Conservation (phyloP, 306 rosid genomes). For the Styphnolobium japonicum region DNA sequence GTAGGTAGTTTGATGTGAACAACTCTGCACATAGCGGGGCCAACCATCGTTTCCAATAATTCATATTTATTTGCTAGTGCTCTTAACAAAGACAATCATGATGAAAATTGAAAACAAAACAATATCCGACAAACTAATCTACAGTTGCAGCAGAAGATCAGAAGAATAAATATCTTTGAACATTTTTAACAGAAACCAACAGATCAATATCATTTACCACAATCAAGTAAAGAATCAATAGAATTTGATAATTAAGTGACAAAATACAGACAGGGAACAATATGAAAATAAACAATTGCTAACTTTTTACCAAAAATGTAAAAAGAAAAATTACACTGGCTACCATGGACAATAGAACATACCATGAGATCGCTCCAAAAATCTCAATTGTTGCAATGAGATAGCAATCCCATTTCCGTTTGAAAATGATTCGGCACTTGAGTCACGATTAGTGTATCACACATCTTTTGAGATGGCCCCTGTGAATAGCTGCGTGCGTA, state of each 20-base stretch:
- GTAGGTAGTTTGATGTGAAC: background rate
- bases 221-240: constrained; percentile 12
- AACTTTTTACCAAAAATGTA: background rate
- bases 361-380: constrained; percentile 19
- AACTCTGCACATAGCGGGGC: background rate
- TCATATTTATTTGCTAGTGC: background rate
- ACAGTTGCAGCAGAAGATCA: background rate
- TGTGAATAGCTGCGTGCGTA: background rate
- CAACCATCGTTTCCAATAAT: background rate
- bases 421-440: constrained; percentile 12
- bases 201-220: background rate
- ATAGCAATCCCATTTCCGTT: background rate
- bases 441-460: background rate
- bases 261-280: background rate
- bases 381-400: background rate
- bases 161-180: constrained; percentile 8
- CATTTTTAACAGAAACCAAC: background rate
- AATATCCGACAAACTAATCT: background rate
- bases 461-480: constrained; percentile 8
- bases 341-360: constrained; percentile 9
- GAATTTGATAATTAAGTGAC: background rate
- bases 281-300: constrained; percentile 22
- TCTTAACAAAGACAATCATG: background rate
- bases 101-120: background rate
- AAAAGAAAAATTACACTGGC: background rate